A percentile compares a stretch with the other conserved stretches of the same genome.
phyloP scores from a whole-genome alignment of 139 green algal genomes.

The Chlamydomonas schloesseri region DNA sequence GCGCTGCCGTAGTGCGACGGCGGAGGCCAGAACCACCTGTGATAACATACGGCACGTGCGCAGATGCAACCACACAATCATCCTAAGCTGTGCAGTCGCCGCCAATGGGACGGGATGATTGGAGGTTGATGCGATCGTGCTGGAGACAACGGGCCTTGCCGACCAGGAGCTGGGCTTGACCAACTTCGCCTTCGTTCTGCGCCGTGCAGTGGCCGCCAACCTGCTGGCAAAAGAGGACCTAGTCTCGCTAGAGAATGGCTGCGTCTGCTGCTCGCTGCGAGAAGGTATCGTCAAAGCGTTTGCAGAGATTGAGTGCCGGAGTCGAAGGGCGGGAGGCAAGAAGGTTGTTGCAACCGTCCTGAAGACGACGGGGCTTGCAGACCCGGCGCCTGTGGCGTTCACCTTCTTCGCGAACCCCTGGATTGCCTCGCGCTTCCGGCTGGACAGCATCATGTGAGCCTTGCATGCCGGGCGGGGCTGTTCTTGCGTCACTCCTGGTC shows the following conservation, averaged over 20 bases:
- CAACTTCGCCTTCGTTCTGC: neutral
- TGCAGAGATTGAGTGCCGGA: slow-evolving; percentile 73
- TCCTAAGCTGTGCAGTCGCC: too few relatives aligned
- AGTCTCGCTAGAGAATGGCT: slow-evolving; percentile 86
- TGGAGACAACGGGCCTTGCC: neutral
- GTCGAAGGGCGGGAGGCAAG: slow-evolving; percentile 29
- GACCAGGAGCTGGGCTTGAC: neutral
- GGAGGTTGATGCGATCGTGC: too few relatives aligned
- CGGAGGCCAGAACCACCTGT: neutral
- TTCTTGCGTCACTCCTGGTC: too few relatives aligned
- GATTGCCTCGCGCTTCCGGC: slow-evolving; percentile 78
- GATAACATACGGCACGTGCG: neutral
- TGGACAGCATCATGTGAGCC: slow-evolving; percentile 85
- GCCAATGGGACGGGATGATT: neutral
- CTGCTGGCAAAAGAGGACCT: slow-evolving; percentile 86
- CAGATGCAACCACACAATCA: too few relatives aligned
- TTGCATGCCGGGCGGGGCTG: neutral
- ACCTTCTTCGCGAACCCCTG: slow-evolving; percentile 92
- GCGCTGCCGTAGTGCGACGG: neutral
- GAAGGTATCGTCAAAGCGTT: slow-evolving; percentile 89
- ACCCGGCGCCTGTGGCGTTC: slow-evolving; percentile 87
- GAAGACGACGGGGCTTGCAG: slow-evolving; percentile 89
- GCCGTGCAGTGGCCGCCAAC: slow-evolving; percentile 73
- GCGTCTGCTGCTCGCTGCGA: slow-evolving; percentile 89
- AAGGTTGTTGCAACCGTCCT: slow-evolving; percentile 74